These are phyloP conservation scores for Cordyceps cicadae DNA, from an alignment of 2,329 filamentous ascomycete species.

Conservation along the genomic window DNA sequence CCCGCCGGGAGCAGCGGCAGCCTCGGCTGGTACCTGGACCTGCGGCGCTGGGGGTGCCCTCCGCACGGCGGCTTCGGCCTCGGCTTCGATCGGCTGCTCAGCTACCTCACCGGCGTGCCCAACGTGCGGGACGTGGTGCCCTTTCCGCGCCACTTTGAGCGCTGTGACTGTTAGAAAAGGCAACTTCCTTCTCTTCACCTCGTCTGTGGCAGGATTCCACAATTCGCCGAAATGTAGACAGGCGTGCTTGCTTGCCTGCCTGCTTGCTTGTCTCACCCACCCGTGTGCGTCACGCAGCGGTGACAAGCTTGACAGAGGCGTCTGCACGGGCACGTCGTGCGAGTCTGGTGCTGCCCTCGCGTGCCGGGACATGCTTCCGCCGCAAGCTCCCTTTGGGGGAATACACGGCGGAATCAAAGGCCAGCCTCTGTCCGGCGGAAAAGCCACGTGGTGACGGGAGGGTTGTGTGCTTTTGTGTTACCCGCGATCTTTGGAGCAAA, in stretches of 20 bases:
- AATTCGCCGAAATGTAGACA: background rate
- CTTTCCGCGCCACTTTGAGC: slow-evolving; percentile 68
- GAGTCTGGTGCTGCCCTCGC: slow-evolving; percentile 6
- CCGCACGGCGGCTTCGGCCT: slow-evolving; percentile 87
- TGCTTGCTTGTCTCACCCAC: no score
- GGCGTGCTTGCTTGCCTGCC: background rate
- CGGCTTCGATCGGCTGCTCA: slow-evolving; percentile 79
- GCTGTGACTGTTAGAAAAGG: slow-evolving; percentile 46
- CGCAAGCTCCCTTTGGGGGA: background rate
- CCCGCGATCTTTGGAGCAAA: background rate
- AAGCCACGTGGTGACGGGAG: slow-evolving; percentile 1
- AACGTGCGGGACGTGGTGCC: slow-evolving; percentile 80
- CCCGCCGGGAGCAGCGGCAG: slow-evolving; percentile 14
- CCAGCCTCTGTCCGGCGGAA: background rate
- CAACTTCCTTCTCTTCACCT: background rate
- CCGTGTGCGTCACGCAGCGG: background rate
- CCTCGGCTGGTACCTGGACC: slow-evolving; percentile 79
- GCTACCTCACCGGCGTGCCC: slow-evolving; percentile 72
- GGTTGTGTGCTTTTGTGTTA: background rate
- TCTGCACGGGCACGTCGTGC: background rate
- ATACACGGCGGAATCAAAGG: background rate
- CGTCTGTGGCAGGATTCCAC: no score
- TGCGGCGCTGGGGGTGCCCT: slow-evolving; percentile 83
- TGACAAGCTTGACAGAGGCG: background rate
- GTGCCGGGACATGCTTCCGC: background rate